A percentile compares a stretch with the other conserved stretches of the same genome.
phyloP scores from a whole-genome alignment of 768 basidiomycete genomes.

The Podaxis carcinomalis region DNA sequence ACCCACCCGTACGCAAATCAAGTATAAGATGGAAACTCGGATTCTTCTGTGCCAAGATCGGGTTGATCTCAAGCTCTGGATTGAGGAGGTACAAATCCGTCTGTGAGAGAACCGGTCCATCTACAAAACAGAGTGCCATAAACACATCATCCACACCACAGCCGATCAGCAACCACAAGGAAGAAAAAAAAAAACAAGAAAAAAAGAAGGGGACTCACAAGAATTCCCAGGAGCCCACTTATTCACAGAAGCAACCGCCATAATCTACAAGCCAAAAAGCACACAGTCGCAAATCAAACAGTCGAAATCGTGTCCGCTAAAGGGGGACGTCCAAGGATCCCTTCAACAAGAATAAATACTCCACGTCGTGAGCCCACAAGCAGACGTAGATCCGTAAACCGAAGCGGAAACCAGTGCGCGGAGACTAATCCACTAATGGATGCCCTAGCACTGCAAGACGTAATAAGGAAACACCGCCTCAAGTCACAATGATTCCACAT shows the following conservation, averaged over 20 bases:
- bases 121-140: slow-evolving; percentile 28
- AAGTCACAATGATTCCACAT: neutral
- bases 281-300: neutral
- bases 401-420: too few relatives aligned
- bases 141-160: neutral
- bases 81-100: slow-evolving; percentile 80
- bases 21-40: slow-evolving; percentile 61
- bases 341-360: too few relatives aligned
- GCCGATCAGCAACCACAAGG: neutral
- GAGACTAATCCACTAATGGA: neutral
- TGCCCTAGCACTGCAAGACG: neutral
- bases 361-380: too few relatives aligned
- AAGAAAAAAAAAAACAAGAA: neutral
- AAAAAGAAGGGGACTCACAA: slow-evolving; percentile 27
- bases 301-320: neutral
- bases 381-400: too few relatives aligned
- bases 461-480: neutral
- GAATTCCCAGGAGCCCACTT: slow-evolving; percentile 41
- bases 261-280: slow-evolving; percentile 15
- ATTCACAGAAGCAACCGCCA: slow-evolving; percentile 20
- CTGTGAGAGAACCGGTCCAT: slow-evolving; percentile 75
- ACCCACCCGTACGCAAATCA: slow-evolving; percentile 62
- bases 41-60: slow-evolving; percentile 55
- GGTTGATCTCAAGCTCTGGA: slow-evolving; percentile 66
- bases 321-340: too few relatives aligned